phyloP scores from a whole-genome alignment of 495 filamentous ascomycete species.

The Chaetomidium leptoderma region DNA sequence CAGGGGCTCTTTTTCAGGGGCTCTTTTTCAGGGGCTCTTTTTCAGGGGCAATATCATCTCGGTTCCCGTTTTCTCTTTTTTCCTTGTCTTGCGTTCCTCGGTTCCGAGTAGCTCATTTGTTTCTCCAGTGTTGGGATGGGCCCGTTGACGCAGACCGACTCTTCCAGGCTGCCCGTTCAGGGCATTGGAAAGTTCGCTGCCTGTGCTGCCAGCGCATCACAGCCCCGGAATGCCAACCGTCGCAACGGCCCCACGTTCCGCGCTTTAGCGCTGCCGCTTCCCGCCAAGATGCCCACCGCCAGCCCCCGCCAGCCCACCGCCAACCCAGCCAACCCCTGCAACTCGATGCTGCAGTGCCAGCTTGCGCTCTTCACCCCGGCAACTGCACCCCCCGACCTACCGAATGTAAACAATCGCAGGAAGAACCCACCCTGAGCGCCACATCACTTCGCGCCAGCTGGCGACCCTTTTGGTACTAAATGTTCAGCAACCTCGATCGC shows the following conservation, averaged over 20 bases:
- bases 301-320: no score
- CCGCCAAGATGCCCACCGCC: conserved; percentile 1
- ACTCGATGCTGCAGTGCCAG: not conserved
- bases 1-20: no score
- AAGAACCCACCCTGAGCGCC: not conserved
- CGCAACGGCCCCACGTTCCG: not conserved
- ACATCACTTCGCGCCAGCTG: conserved; percentile 3
- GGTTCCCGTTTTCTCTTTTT: no score
- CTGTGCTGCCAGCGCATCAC: conserved; percentile 11
- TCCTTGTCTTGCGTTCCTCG: no score
- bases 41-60: no score
- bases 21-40: no score
- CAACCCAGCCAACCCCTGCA: conserved; percentile 6
- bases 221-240: not conserved
- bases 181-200: no score
- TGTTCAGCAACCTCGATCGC: conserved; percentile 37
- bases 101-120: no score
- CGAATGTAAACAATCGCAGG: conserved; percentile 24
- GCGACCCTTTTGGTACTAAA: conserved; percentile 15
- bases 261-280: conserved; percentile 10
- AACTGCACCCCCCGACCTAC: conserved; percentile 24
- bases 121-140: no score
- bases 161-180: no score
- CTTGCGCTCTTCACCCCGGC: conserved; percentile 24
- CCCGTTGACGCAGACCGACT: no score